Evolutionary conservation across 192 early-diverging fungal genomes (phyloP).

Genomic region (Coemansia sp.): DNA sequence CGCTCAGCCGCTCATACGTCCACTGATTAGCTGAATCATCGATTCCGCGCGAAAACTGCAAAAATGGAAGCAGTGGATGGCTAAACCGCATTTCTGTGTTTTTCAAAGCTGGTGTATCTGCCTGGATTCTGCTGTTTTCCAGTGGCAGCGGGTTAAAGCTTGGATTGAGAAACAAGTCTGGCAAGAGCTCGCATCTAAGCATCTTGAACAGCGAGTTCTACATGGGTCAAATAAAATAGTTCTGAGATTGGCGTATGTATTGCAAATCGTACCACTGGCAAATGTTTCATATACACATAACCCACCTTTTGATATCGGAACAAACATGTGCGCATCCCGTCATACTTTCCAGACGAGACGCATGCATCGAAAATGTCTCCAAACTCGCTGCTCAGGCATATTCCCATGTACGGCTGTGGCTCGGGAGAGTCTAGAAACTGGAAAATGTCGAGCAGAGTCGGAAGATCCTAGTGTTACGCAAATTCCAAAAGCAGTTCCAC

Average conservation of each 20-base stretch:
- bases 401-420: constrained; percentile 22
- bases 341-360: constrained; percentile 14
- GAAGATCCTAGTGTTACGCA: constrained; percentile 18
- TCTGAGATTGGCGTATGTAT: not conserved
- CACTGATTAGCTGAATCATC: constrained; percentile 30
- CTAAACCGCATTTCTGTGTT: constrained; percentile 9
- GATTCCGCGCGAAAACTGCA: constrained; percentile 40
- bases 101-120: not conserved
- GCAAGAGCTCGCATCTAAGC: constrained; percentile 64
- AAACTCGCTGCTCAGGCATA: constrained; percentile 30
- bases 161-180: constrained; percentile 58
- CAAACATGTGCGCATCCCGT: constrained; percentile 53
- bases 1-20: constrained; percentile 19
- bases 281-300: not conserved
- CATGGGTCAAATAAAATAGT: not conserved
- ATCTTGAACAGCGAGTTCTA: constrained; percentile 68
- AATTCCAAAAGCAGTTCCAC: not conserved
- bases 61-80: constrained; percentile 40
- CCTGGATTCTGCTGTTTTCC: not conserved
- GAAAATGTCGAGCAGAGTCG: constrained; percentile 42
- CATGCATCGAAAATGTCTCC: constrained; percentile 47
- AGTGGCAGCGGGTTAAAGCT: constrained; percentile 23
- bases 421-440: constrained; percentile 46
- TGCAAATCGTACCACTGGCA: not conserved
- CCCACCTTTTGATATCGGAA: constrained; percentile 59